A percentile compares a stretch with the other conserved stretches of the same genome.
Evolutionary conservation across 2,329 filamentous ascomycete species (phyloP).

Genomic region (Colletotrichum sp.): DNA sequence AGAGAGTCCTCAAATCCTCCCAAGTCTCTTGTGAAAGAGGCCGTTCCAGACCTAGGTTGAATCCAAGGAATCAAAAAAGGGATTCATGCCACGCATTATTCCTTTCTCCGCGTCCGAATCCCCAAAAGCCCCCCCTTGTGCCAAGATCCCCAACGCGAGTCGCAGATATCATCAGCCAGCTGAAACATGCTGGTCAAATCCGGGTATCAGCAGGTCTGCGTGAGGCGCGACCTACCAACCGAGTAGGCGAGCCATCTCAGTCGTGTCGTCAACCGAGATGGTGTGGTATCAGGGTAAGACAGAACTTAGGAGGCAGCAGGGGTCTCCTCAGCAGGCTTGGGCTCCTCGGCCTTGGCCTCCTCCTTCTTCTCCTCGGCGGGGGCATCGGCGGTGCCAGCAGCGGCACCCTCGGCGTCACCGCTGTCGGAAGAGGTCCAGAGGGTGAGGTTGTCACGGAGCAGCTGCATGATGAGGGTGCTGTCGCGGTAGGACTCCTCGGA

Average conservation of each 20-base stretch:
- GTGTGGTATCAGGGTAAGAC: slow-evolving; percentile 40
- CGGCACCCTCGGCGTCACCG: slow-evolving; percentile 74
- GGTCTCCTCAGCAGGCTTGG: slow-evolving; percentile 42
- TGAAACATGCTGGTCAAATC: slow-evolving; percentile 27
- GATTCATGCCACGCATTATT: slow-evolving; percentile 43
- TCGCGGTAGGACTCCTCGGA: slow-evolving; percentile 99
- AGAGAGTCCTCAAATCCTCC: background rate
- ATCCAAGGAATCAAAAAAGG: slow-evolving; percentile 15
- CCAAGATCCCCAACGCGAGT: slow-evolving; percentile 27
- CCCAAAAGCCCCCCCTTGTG: slow-evolving; percentile 38
- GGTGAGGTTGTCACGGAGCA: slow-evolving; percentile 96
- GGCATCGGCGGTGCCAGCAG: slow-evolving; percentile 68
- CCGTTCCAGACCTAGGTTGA: slow-evolving; percentile 4
- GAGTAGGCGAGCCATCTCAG: slow-evolving; percentile 32
- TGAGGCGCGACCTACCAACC: background rate
- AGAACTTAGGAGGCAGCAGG: slow-evolving; percentile 58
- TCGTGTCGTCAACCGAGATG: slow-evolving; percentile 38
- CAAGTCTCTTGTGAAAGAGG: background rate
- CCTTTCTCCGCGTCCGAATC: slow-evolving; percentile 41
- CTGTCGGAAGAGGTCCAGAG: slow-evolving; percentile 97
- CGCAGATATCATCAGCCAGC: slow-evolving; percentile 36
- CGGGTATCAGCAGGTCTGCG: slow-evolving; percentile 8
- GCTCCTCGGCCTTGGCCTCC: slow-evolving; percentile 49
- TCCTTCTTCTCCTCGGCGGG: slow-evolving; percentile 58
- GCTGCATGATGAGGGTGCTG: slow-evolving; percentile 99